Evolutionary conservation across 208 protist species (phyloP).

Genomic region (Vickermania spadyakhi): DNA sequence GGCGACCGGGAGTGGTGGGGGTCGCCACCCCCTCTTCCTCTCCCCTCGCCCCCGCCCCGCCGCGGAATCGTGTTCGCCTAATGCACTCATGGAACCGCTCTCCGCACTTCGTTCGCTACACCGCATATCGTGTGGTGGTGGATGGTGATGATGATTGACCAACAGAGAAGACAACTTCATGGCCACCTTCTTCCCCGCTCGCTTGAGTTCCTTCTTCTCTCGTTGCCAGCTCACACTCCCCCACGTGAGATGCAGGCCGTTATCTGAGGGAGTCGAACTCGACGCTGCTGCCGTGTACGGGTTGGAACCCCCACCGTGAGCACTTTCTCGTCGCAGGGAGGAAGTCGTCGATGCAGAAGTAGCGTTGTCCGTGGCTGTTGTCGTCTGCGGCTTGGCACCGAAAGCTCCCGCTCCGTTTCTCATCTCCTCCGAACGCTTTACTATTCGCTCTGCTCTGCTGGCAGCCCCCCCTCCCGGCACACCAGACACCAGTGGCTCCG

Average conservation of each 20-base stretch:
- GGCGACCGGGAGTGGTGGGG: neutral
- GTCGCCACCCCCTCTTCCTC: no score
- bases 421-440: no score
- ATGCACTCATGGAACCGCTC: neutral
- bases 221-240: no score
- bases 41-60: neutral
- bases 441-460: no score
- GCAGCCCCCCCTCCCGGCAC: no score
- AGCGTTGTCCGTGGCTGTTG: neutral
- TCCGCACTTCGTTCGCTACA: neutral
- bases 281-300: neutral
- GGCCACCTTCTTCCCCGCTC: neutral
- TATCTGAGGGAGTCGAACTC: neutral
- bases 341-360: neutral
- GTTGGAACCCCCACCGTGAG: neutral
- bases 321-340: neutral
- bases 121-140: neutral
- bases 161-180: neutral
- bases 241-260: no score
- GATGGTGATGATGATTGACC: neutral
- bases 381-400: neutral
- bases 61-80: neutral
- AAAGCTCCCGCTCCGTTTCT: no score
- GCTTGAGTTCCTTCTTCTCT: neutral
- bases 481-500: no score